Base-by-base conservation (phyloP, 2,329 filamentous ascomycete species). In the Ophiostoma montium region DNA sequence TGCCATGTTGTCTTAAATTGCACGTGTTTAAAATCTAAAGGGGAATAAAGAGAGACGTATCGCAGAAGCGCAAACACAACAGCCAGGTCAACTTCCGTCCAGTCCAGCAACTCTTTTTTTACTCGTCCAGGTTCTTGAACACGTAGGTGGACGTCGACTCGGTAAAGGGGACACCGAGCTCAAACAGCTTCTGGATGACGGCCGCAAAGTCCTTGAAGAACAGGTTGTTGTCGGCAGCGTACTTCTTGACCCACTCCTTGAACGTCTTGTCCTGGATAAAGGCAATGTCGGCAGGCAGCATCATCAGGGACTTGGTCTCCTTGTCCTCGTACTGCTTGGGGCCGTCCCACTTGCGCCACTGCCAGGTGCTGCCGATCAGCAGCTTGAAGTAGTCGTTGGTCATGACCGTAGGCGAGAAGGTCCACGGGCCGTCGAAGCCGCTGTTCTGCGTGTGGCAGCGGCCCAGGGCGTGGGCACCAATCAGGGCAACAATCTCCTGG, bases 331-430 rank as follows among this genome's bases (percentile, higher is more conserved):
- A 90, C 76, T 94, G 89, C 68, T 82, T 80, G 57, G 88, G 88
- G 27, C 92, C 90, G 60, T 89, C 79, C 90, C 87, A 94, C 76
- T 89, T 90, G 70, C 78, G 82, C 74, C 78, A 86, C 62, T 78
- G 71, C 92, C 90, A 96, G 76, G 94, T 94, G 80, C 95, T 87
- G 54, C 88, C 77, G 32, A 94, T 61, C 44, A 98, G 75, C 15
- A 96, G 78, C 58, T 80, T 83, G 79, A 78, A 98, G 75, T 84
- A 98, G 66, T 95, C 89, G 71, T 96, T 98, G 61, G 86, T 95
- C 62, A 98, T 65, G 51, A 92, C 80, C 41, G 86, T 95, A 30
- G 88, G 88, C 50, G 84, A 88, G 74, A 92, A 92, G 57, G 86
- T 87, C 88, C 88, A 95, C 49, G 88, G 87, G 1, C 92, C 92